Evolutionary conservation across 192 early-diverging fungal genomes (phyloP).

Genomic region (Entomortierella chlamydospora): DNA sequence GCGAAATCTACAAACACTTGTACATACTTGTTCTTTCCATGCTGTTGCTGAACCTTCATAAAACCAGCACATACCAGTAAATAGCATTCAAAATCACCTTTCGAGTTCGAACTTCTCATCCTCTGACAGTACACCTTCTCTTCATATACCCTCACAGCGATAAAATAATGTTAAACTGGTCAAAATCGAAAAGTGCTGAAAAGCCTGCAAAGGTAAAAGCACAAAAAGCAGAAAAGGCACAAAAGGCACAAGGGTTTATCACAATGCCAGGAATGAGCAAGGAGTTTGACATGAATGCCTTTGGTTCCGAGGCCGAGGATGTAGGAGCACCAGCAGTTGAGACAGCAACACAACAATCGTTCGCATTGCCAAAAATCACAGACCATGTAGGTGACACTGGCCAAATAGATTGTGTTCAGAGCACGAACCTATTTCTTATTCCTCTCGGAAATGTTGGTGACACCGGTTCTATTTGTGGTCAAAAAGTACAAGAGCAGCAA

Average conservation of each 20-base stretch:
- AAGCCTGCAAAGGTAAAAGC: conserved; percentile 11
- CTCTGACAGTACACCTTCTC: background rate
- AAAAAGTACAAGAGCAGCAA: background rate
- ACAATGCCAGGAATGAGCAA: conserved; percentile 31
- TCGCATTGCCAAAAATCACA: background rate
- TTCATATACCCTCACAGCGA: background rate
- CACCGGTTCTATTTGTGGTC: background rate
- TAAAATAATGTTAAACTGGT: conserved; percentile 25
- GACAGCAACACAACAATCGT: background rate
- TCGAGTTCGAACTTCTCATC: background rate
- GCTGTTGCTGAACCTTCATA: no score
- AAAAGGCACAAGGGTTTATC: conserved; percentile 23
- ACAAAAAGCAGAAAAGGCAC: conserved; percentile 14
- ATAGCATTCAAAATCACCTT: background rate
- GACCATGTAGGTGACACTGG: conserved; percentile 6
- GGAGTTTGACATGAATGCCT: conserved; percentile 41
- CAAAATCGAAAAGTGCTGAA: conserved; percentile 16
- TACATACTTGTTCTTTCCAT: no score
- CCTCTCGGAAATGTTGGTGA: background rate
- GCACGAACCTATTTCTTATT: background rate
- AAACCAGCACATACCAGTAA: no score
- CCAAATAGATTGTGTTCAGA: background rate
- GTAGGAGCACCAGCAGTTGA: background rate
- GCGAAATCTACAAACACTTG: no score
- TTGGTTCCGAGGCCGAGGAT: conserved; percentile 23